phyloP scores from a whole-genome alignment of 1,284 basidiomycete genomes.

The Pascua guehoae region DNA sequence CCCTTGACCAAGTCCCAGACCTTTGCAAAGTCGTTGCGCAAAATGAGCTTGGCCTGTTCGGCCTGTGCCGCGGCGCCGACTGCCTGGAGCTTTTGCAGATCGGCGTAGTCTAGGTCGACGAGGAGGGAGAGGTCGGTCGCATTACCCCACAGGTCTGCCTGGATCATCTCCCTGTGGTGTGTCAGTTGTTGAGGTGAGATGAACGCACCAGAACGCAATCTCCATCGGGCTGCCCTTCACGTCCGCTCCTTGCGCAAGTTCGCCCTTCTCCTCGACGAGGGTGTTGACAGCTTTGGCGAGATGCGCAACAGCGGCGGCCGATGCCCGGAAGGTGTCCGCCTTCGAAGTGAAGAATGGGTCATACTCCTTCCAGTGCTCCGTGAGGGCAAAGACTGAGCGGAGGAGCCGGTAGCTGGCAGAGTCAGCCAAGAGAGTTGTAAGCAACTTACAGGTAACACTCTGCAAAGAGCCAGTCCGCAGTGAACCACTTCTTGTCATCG shows the following conservation, averaged over 20 bases:
- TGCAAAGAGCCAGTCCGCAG: conserved; percentile 86
- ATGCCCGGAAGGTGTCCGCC: conserved; percentile 74
- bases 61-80: conserved; percentile 73
- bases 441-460: conserved; percentile 63
- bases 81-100: conserved; percentile 77
- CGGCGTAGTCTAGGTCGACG: conserved; percentile 55
- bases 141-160: conserved; percentile 50
- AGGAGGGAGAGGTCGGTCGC: conserved; percentile 50
- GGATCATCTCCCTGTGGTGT: conserved; percentile 43
- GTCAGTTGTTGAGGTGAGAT: not conserved
- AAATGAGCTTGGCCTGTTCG: conserved; percentile 70
- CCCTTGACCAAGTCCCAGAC: conserved; percentile 71
- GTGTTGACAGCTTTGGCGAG: conserved; percentile 40
- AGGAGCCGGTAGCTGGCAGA: conserved; percentile 72
- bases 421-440: conserved; percentile 48
- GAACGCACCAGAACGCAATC: conserved; percentile 45
- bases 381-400: conserved; percentile 68
- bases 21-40: conserved; percentile 74
- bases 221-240: conserved; percentile 37
- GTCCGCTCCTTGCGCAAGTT: conserved; percentile 33
- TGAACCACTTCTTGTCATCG: conserved; percentile 77
- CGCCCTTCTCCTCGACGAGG: conserved; percentile 28
- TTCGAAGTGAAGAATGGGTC: conserved; percentile 87
- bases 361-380: conserved; percentile 68
- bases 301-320: conserved; percentile 68